phyloP scores from a whole-genome alignment of 2,329 filamentous ascomycete genomes.

The Stagonosporopsis rhizophila region DNA sequence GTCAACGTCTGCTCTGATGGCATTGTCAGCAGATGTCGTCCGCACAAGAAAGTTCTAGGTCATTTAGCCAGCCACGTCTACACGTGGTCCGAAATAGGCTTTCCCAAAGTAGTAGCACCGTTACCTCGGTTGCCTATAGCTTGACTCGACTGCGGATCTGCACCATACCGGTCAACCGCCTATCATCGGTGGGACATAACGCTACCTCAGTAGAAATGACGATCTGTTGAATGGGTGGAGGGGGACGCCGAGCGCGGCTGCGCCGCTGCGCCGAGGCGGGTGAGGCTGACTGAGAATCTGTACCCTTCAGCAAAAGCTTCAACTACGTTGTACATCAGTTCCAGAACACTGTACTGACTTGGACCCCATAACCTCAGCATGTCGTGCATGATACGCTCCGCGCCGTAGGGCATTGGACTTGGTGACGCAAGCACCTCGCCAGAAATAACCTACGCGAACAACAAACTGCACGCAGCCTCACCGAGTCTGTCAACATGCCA shows the following conservation, averaged over 20 bases:
- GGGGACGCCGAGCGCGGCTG: neutral
- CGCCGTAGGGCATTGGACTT: conserved; percentile 3
- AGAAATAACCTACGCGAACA: neutral
- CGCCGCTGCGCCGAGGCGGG: neutral
- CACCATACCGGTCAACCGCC: conserved; percentile 1
- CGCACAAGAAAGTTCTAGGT: neutral
- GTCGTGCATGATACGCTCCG: neutral
- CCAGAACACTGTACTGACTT: neutral
- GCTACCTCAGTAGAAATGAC: neutral
- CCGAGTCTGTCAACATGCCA: conserved; percentile 3
- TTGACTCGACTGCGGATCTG: conserved; percentile 5
- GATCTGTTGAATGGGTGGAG: conserved; percentile 3
- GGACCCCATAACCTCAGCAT: neutral
- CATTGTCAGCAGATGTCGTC: neutral
- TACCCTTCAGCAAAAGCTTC: neutral
- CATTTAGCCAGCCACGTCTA: neutral
- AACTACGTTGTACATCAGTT: neutral
- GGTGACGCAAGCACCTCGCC: conserved; percentile 8
- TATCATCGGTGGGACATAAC: neutral
- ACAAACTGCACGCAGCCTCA: neutral
- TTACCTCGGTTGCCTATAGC: neutral
- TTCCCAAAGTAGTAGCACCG: neutral
- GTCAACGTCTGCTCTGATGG: neutral
- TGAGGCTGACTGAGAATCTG: conserved; percentile 1
- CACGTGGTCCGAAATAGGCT: neutral